A percentile compares a stretch with the other conserved stretches of the same genome.
Evolutionary conservation across 2,329 filamentous ascomycete genomes (phyloP).

Genomic region (Penicillium decumbens): DNA sequence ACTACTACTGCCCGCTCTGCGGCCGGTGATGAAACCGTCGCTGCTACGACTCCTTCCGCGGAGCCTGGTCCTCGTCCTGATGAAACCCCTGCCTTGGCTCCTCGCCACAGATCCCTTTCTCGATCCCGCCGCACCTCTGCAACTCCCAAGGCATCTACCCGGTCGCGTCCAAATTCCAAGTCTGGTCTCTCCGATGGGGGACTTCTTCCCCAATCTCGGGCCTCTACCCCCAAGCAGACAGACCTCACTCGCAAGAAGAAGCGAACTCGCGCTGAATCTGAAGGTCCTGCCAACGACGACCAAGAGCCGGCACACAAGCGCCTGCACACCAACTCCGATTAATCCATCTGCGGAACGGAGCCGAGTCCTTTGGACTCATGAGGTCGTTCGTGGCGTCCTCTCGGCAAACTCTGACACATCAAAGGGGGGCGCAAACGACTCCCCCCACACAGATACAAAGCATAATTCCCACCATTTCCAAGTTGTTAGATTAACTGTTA

Average conservation of each 20-base stretch:
- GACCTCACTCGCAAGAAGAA: conserved; percentile 7
- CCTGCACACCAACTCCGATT: conserved; percentile 13
- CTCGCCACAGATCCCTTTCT: conserved; percentile 5
- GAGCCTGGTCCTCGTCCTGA: conserved; percentile 5
- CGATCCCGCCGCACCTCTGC: not conserved
- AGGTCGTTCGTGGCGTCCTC: not conserved
- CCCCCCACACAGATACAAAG: not conserved
- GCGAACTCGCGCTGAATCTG: conserved; percentile 12
- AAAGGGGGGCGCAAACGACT: not conserved
- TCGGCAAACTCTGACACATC: not conserved
- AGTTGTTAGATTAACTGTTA: no score
- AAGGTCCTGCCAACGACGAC: not conserved
- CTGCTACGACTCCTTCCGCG: not conserved
- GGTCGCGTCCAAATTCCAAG: not conserved
- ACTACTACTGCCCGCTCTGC: not conserved
- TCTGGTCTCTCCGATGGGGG: conserved; percentile 2
- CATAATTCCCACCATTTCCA: not conserved
- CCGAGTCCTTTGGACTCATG: not conserved
- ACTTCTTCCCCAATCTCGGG: not conserved
- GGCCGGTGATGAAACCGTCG: not conserved
- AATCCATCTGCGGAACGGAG: not conserved
- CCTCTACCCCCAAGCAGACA: conserved; percentile 1
- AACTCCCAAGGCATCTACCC: not conserved
- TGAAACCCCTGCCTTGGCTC: conserved; percentile 3
- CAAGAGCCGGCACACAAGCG: conserved; percentile 15